Percentiles rank a stretch among this genome's conserved stretches.
Conservation (phyloP, 1,139 yeast species). For the Blastobotrys indianensis region DNA sequence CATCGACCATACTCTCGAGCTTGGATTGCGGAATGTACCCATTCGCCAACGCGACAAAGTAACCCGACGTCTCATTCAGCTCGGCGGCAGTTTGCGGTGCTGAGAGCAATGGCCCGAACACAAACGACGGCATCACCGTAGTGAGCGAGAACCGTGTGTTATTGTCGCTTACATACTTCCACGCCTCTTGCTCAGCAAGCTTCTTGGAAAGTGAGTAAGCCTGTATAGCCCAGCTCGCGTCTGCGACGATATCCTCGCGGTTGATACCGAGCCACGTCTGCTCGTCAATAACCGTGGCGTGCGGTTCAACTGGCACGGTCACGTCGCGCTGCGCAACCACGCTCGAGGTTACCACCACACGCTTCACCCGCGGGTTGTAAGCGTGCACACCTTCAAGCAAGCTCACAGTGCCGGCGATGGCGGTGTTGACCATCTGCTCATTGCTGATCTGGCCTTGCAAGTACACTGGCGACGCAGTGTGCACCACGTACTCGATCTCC, state of each 20-base stretch:
- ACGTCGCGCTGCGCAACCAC: slow-evolving; percentile 41
- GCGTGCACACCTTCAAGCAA: slow-evolving; percentile 40
- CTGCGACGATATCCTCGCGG: no score
- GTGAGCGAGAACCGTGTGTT: slow-evolving; percentile 38
- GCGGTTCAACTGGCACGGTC: neutral
- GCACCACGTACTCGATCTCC: slow-evolving; percentile 48
- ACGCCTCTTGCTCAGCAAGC: slow-evolving; percentile 11
- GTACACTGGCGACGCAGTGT: slow-evolving; percentile 55
- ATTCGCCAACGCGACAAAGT: slow-evolving; percentile 15
- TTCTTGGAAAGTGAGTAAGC: slow-evolving; percentile 11
- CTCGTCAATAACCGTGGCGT: slow-evolving; percentile 26
- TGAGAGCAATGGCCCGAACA: slow-evolving; percentile 43
- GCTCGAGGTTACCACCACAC: slow-evolving; percentile 52
- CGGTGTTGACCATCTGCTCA: slow-evolving; percentile 45
- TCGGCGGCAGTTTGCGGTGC: slow-evolving; percentile 20
- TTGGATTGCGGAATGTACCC: neutral
- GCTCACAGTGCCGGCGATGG: slow-evolving; percentile 45
- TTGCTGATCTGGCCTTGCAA: slow-evolving; percentile 37
- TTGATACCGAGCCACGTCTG: neutral
- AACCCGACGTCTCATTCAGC: slow-evolving; percentile 18
- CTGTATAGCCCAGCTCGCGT: no score
- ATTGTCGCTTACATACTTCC: slow-evolving; percentile 14
- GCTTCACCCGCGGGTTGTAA: slow-evolving; percentile 43
- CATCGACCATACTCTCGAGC: slow-evolving; percentile 36
- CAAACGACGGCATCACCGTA: slow-evolving; percentile 42